These are phyloP conservation scores for Plectosphaerella sp. DNA, from an alignment of 2,329 filamentous ascomycete species.

Conservation along the genomic window DNA sequence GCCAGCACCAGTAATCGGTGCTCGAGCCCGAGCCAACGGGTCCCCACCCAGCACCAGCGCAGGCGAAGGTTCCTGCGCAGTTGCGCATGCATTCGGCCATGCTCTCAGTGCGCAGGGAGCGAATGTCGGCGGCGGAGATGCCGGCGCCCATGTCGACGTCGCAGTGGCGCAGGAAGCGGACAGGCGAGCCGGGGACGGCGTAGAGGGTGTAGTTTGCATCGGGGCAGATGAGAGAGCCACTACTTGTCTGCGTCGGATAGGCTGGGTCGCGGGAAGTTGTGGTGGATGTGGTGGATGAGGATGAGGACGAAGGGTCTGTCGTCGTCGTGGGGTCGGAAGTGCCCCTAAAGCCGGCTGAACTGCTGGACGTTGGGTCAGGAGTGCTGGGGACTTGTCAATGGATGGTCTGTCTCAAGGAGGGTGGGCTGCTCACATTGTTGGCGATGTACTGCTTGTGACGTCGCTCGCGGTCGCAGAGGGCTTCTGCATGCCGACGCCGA, in stretches of 20 bases:
- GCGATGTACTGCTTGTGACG: too few species aligned
- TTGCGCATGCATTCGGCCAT: conserved; percentile 39
- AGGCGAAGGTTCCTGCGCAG: conserved; percentile 33
- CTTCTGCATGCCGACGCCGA: conserved; percentile 26
- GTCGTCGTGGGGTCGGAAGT: not conserved
- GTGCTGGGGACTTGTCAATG: not conserved
- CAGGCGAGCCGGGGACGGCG: conserved; percentile 31
- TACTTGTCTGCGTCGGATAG: conserved; percentile 16
- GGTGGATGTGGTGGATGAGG: conserved; percentile 13
- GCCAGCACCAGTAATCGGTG: conserved; percentile 35
- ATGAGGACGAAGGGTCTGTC: conserved; percentile 5
- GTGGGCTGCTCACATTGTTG: too few species aligned
- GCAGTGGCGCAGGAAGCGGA: conserved; percentile 37
- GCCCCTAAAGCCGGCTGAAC: not conserved
- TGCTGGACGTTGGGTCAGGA: not conserved
- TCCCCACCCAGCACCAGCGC: conserved; percentile 41
- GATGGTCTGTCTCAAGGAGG: not conserved
- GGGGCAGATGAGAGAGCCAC: conserved; percentile 30
- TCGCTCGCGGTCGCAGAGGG: not conserved
- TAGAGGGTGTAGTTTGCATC: conserved; percentile 39
- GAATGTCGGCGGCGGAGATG: conserved; percentile 27
- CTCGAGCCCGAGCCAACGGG: conserved; percentile 33
- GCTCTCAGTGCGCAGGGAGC: conserved; percentile 28
- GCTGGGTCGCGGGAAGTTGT: conserved; percentile 7
- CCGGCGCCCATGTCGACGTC: conserved; percentile 39